Conservation (phyloP, 306 rosid species). For the Vicia faba region DNA sequence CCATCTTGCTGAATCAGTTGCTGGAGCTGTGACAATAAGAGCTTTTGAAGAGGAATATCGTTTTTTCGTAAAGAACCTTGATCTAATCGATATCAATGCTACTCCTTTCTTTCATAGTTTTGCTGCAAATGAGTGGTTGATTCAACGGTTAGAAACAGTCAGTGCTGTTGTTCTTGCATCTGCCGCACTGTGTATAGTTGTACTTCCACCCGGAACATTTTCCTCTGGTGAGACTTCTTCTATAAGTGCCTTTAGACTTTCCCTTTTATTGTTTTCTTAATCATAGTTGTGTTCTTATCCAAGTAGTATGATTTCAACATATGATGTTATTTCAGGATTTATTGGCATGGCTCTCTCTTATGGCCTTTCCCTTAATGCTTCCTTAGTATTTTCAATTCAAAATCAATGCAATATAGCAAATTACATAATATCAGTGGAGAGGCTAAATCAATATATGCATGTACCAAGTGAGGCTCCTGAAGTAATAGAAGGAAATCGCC, state of each 20-base stretch:
- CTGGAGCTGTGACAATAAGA: constrained; percentile 83
- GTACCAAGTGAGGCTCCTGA: constrained; percentile 80
- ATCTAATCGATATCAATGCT: constrained; percentile 68
- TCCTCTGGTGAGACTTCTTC: constrained; percentile 42
- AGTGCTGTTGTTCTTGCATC: constrained; percentile 72
- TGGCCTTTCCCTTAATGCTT: constrained; percentile 72
- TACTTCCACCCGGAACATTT: constrained; percentile 80
- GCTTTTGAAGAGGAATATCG: constrained; percentile 80
- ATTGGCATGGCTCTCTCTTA: constrained; percentile 95
- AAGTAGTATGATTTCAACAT: neutral
- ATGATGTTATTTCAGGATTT: constrained; percentile 39
- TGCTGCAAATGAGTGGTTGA: constrained; percentile 86
- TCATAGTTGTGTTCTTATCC: neutral
- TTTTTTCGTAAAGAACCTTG: constrained; percentile 58
- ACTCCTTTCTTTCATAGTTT: constrained; percentile 77
- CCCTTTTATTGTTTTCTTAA: neutral
- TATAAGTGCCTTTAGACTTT: neutral
- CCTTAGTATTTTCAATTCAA: constrained; percentile 72
- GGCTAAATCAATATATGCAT: constrained; percentile 75
- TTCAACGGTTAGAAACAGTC: constrained; percentile 69
- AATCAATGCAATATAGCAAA: constrained; percentile 70
- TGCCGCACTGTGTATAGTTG: constrained; percentile 68
- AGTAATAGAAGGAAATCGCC: constrained; percentile 66
- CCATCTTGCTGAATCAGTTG: constrained; percentile 83
- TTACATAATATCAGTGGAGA: constrained; percentile 83